Base-by-base conservation (phyloP, 2,329 filamentous ascomycete species). In the Ambrosiella cleistominuta region DNA sequence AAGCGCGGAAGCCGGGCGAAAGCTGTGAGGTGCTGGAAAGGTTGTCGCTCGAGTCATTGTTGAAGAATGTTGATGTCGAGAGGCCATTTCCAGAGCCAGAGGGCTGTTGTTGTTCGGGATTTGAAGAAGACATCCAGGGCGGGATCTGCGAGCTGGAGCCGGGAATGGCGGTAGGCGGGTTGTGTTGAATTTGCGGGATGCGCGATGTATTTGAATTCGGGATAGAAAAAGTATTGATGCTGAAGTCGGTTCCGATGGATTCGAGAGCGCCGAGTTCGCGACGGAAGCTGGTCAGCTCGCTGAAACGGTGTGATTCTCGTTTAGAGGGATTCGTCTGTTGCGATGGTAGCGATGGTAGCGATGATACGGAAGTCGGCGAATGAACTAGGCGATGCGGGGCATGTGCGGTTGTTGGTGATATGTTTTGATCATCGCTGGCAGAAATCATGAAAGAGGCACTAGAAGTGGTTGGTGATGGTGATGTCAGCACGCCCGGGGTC, bases 41-140 rank as follows among this genome's bases (percentile, higher is more conserved):
- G 66, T 82, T 83, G 65, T 90, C 86, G 71, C 77, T 84, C 39
- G 84, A 87, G 66, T 89, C 83, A n/a, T 57, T 54, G 68, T 88
- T 81, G 70, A 81, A 85, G 69, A 88, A 89, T 68, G 75, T 85
- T 53, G 76, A 78, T 42, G 71, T 67, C 66, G 74, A 69, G 42
- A 67, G 65, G 65, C 68, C 68, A 59, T 71, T 67, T 57, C 68
- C 44, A 15, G 44, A 47, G 44, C 44, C 44, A 13, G 44, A 13
- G 19, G 12, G 44, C 44, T 47, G 44, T 17, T 47, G 44, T 8
- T 38, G 44, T 27, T 38, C 47, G 35, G 17, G 47, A 52, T 66
- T 65, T 57, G 70, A 66, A 56, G 66, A 66, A 59, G 68, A 69
- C 74, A 78, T 78, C 79, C 80, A 83, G 37, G 82, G 78, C 64